A percentile compares a stretch with the other conserved stretches of the same genome.
Evolutionary conservation across 2,329 filamentous ascomycete genomes (phyloP).

Genomic region (Aspergillus latus): DNA sequence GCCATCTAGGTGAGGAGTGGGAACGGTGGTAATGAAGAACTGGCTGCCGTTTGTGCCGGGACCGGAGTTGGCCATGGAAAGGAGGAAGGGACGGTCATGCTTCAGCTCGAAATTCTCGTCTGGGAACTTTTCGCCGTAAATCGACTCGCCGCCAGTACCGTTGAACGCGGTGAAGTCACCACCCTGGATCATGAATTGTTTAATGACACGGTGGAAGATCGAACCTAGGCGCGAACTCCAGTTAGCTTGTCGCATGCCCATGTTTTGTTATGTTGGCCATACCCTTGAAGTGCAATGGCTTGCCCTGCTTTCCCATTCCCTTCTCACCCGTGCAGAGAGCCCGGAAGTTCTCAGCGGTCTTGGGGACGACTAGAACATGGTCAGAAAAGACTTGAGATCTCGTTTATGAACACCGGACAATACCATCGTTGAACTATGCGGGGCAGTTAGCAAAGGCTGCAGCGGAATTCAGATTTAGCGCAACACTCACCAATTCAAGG

Average conservation of each 20-base stretch:
- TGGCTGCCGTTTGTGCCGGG: conserved; percentile 95
- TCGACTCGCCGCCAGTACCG: conserved; percentile 93
- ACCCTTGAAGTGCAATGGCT: conserved; percentile 86
- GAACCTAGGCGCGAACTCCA: conserved; percentile 56
- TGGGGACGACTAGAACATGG: conserved; percentile 71
- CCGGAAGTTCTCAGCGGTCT: conserved; percentile 96
- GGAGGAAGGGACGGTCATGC: conserved; percentile 88
- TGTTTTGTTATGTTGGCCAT: conserved; percentile 15
- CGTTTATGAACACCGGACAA: conserved; percentile 10
- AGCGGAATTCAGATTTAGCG: background rate
- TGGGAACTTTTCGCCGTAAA: conserved; percentile 95
- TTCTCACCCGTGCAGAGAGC: conserved; percentile 94
- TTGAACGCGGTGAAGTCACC: conserved; percentile 95
- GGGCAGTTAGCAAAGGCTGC: conserved; percentile 16
- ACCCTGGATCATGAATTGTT: conserved; percentile 98
- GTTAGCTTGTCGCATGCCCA: background rate
- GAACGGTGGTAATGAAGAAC: conserved; percentile 95
- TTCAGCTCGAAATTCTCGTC: conserved; percentile 94
- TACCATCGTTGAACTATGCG: conserved; percentile 51
- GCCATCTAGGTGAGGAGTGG: conserved; percentile 89
- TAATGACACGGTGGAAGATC: conserved; percentile 93
- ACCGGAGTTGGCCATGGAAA: conserved; percentile 98
- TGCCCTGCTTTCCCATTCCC: conserved; percentile 75
- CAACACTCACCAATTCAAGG: conserved; percentile 71
- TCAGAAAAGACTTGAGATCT: conserved; percentile 38